Percentiles rank a stretch among this genome's conserved stretches.
phyloP scores from a whole-genome alignment of 768 basidiomycete species.

The Rubroboletus satanas region DNA sequence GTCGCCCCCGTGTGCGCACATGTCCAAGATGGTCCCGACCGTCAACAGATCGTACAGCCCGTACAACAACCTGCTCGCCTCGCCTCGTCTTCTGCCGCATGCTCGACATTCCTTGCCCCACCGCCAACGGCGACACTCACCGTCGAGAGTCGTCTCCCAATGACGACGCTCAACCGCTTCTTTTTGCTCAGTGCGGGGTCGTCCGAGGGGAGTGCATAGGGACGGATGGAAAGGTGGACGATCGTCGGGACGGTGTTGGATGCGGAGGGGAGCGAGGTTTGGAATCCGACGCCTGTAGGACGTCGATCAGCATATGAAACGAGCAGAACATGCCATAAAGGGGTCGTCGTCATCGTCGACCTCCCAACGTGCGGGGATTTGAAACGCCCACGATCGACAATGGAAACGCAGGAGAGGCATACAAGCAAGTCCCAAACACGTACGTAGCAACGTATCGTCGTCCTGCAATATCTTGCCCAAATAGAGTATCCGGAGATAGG shows the following conservation, averaged over 20 bases:
- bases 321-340: not conserved
- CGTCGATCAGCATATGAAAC: conserved; percentile 3
- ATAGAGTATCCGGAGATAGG: conserved; percentile 71
- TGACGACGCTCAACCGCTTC: conserved; percentile 31
- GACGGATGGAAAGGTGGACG: conserved; percentile 71
- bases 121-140: not conserved
- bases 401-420: not conserved
- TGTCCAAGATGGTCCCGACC: not conserved
- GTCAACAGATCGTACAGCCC: conserved; percentile 39
- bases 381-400: not conserved
- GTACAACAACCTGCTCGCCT: conserved; percentile 33
- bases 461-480: conserved; percentile 81
- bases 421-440: conserved; percentile 21
- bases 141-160: conserved; percentile 24
- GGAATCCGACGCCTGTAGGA: conserved; percentile 31
- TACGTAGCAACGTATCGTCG: conserved; percentile 70
- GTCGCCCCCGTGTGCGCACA: not conserved
- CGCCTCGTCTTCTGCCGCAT: conserved; percentile 13
- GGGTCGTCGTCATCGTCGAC: not conserved
- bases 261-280: conserved; percentile 28
- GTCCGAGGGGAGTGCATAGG: conserved; percentile 48
- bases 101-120: not conserved
- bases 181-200: conserved; percentile 57
- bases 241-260: conserved; percentile 48
- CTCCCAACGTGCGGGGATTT: not conserved